Conservation (phyloP, 495 filamentous ascomycete genomes). For the Neurospora africana region DNA sequence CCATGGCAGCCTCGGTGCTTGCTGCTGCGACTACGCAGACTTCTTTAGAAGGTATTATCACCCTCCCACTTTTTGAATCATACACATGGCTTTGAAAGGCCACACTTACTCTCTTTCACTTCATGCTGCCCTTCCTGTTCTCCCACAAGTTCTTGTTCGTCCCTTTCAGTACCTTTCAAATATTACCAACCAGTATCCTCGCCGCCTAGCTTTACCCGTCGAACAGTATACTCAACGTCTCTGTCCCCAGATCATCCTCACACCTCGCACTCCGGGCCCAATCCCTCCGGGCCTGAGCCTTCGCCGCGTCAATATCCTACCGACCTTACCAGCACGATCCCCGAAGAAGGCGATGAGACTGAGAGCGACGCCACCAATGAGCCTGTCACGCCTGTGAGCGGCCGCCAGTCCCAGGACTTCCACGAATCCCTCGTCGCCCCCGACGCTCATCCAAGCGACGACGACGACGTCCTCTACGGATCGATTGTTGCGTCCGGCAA, state of each 20-base stretch:
- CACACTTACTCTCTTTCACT: background rate
- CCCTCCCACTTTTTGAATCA: conserved; percentile 15
- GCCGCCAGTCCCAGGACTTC: conserved; percentile 40
- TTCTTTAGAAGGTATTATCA: conserved; percentile 18
- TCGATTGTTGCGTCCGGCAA: background rate
- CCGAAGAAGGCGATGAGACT: conserved; percentile 40
- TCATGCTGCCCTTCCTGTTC: background rate
- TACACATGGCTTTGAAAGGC: conserved; percentile 7
- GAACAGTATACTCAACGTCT: conserved; percentile 10
- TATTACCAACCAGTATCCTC: background rate
- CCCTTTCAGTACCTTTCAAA: background rate
- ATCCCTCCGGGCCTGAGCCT: conserved; percentile 16
- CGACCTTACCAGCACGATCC: conserved; percentile 32
- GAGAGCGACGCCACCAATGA: conserved; percentile 38
- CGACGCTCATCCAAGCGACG: background rate
- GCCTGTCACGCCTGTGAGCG: conserved; percentile 38
- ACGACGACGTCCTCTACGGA: background rate
- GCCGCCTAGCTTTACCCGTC: background rate
- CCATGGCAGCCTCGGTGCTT: conserved; percentile 24
- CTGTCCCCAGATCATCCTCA: conserved; percentile 3
- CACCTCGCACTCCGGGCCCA: conserved; percentile 5
- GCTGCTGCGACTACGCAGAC: conserved; percentile 22
- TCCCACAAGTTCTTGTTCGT: background rate
- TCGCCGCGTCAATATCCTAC: conserved; percentile 32
- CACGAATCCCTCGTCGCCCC: conserved; percentile 23